These are phyloP conservation scores for Abrus precatorius DNA, from an alignment of 306 rosid species.

Conservation along the genomic window DNA sequence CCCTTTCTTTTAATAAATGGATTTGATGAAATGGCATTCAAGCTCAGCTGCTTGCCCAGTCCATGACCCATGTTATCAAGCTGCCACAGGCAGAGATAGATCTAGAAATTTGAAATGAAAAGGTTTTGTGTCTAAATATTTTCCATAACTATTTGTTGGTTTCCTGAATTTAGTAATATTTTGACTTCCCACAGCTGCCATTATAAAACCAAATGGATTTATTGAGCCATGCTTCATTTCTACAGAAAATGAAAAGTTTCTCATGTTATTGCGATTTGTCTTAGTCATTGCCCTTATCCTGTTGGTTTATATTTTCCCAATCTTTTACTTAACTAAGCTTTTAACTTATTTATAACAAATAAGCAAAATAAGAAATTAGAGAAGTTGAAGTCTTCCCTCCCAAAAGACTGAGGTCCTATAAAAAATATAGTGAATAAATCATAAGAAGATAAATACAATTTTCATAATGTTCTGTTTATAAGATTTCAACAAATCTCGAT, in stretches of 20 bases:
- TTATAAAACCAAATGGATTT: neutral
- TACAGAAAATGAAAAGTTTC: neutral
- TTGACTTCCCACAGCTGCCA: neutral
- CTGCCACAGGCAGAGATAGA: neutral
- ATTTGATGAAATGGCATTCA: conserved; percentile 24
- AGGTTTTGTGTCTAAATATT: neutral
- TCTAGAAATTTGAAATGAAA: neutral
- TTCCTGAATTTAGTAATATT: neutral
- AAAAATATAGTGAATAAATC: neutral
- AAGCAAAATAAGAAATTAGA: neutral
- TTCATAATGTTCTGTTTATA: neutral
- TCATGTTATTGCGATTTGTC: neutral
- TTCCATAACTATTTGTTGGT: neutral
- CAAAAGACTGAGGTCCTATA: neutral
- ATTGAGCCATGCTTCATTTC: neutral
- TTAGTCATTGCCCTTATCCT: neutral
- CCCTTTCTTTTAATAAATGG: conserved; percentile 2
- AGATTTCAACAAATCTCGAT: neutral
- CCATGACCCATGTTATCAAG: neutral
- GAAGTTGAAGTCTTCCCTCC: neutral
- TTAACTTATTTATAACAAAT: neutral
- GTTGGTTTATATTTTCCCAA: neutral
- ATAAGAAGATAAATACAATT: neutral
- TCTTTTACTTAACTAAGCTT: neutral
- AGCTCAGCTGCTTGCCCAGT: neutral